Evolutionary conservation across 306 rosid genomes (phyloP).

Genomic region (Rosa multiflora): DNA sequence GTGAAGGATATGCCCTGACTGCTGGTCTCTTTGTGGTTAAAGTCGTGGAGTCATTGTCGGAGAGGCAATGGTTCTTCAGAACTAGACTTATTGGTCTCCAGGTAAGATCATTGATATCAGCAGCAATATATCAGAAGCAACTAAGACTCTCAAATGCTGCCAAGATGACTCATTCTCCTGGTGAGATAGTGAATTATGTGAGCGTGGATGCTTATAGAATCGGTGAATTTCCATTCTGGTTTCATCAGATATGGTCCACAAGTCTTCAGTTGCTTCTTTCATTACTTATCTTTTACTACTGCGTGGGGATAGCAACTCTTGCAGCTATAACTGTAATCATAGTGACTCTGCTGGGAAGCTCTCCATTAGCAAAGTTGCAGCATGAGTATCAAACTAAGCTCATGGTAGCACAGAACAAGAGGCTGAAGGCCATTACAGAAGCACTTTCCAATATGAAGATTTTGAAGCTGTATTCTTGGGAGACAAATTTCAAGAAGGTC

Average conservation of each 20-base stretch:
- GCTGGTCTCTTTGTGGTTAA: conserved; percentile 23
- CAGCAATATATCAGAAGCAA: conserved; percentile 32
- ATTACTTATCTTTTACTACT: conserved; percentile 21
- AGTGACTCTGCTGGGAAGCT: conserved; percentile 19
- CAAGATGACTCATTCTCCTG: conserved; percentile 22
- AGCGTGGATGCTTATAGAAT: conserved; percentile 30
- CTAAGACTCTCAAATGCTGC: conserved; percentile 25
- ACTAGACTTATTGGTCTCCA: conserved; percentile 29
- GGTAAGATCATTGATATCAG: conserved; percentile 31
- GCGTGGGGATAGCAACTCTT: conserved; percentile 27
- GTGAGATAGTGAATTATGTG: conserved; percentile 34
- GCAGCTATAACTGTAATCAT: conserved; percentile 28
- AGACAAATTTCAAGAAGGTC: conserved; percentile 25
- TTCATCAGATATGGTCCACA: conserved; percentile 38
- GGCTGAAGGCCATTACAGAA: conserved; percentile 27
- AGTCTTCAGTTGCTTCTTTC: conserved; percentile 29
- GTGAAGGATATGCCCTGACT: conserved; percentile 27
- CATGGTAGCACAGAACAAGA: conserved; percentile 25
- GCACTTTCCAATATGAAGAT: conserved; percentile 36
- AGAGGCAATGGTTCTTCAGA: conserved; percentile 28
- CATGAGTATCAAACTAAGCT: conserved; percentile 27
- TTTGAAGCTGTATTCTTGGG: conserved; percentile 42
- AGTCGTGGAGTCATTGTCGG: conserved; percentile 22
- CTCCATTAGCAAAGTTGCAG: conserved; percentile 32
- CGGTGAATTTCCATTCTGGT: conserved; percentile 30